phyloP scores from a whole-genome alignment of 2,329 filamentous ascomycete genomes.

The Fusarium chuoi region DNA sequence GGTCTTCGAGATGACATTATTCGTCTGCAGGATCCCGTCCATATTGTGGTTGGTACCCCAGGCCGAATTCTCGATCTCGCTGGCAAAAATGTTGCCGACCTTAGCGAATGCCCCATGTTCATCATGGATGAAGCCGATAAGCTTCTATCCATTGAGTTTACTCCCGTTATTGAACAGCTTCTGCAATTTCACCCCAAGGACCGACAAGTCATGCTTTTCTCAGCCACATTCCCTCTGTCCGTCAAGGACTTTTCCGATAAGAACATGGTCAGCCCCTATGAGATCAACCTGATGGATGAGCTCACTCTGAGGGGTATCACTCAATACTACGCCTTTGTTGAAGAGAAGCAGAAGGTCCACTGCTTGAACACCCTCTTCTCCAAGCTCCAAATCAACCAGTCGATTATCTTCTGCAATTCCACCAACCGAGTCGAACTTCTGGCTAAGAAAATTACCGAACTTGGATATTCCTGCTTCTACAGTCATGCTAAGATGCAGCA shows the following conservation, averaged over 20 bases:
- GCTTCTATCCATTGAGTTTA: constrained; percentile 95
- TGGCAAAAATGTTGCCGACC: constrained; percentile 94
- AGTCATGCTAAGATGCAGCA: constrained; percentile 99
- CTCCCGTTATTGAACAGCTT: constrained; percentile 95
- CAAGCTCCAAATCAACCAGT: constrained; percentile 99
- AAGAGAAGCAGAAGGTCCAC: constrained; percentile 99
- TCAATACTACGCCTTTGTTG: constrained; percentile 98
- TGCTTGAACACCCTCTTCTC: constrained; percentile 99
- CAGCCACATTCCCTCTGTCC: constrained; percentile 94
- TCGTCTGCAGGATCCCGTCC: constrained; percentile 90
- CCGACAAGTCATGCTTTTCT: constrained; percentile 99
- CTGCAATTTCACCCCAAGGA: constrained; percentile 96
- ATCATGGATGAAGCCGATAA: constrained; percentile 99
- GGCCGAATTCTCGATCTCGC: constrained; percentile 96
- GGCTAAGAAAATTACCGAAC: constrained; percentile 98
- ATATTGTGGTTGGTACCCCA: constrained; percentile 97
- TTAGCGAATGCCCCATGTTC: constrained; percentile 96
- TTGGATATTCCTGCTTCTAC: constrained; percentile 99
- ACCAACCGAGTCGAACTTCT: constrained; percentile 97
- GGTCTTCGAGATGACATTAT: constrained; percentile 96
- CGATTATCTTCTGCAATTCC: constrained; percentile 99
- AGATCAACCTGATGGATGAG: constrained; percentile 99
- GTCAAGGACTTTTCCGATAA: constrained; percentile 99
- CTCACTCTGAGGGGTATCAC: constrained; percentile 97
- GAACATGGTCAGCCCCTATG: constrained; percentile 95